Evolutionary conservation across 2,329 filamentous ascomycete species (phyloP), one percentile per base, ranked within the genome.

Genomic region (Remersonia thermophila): DNA sequence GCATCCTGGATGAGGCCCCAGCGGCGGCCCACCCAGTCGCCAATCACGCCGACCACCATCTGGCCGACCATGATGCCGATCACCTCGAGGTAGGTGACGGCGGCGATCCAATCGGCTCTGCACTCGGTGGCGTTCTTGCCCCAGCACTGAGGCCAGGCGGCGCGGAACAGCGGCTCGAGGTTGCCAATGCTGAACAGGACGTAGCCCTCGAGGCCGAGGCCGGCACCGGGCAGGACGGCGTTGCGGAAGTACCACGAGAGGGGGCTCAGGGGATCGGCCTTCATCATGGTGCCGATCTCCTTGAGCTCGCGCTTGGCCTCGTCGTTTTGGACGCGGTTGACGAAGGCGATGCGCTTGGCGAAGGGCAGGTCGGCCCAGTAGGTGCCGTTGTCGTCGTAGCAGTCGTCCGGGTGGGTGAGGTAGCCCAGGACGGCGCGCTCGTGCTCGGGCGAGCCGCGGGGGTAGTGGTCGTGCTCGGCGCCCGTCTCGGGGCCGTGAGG

Each of bases 101-200:
- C 74, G 42, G 80, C 72, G 26, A 89, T 63, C 89, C 89, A 95
- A 47, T 83, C 82, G 47, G 72, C 59, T 53, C 74, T 73, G 65
- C 89, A 96, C 18, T 73, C 77, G 3, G 66, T 58, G 41, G 70
- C 58, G 0, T 54, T 55, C 16, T 66, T 63, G 10, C 65, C 67
- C 89, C 89, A 96, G 66, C 89, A 96, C 3, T 62, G 49, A 1
- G 77, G 73, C 71, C 89, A 96, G 5, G 77, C 74, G 25, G 73
- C 69, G 42, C 74, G 60, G 54, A 94, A 89, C 9, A 96, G 69
- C 4, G 87, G 83, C 53, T 82, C 77, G 46, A 96, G 66, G 59
- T 94, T 95, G 40, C 89, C 89, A 49, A 96, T 95, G 44, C 87
- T 95, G 69, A 96, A 96, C 14, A 96, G 73, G 29, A 95, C 87